Evolutionary conservation across 306 rosid species (phyloP), one percentile per base, ranked within the genome.

Genomic region (Dryas drummondii): DNA sequence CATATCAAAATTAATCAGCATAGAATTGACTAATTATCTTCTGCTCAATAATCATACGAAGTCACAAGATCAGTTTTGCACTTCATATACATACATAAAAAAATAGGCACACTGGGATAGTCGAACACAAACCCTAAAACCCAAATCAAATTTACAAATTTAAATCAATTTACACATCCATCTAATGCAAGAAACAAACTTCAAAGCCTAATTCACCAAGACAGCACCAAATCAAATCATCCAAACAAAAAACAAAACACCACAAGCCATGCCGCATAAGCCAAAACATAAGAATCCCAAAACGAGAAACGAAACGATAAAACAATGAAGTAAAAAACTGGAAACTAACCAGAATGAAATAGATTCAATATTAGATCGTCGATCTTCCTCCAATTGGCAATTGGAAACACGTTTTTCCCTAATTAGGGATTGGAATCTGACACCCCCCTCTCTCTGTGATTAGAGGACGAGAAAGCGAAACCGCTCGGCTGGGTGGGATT

Each of bases 341-440:
- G 9, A 62, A 41, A 62, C 62, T 61, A 49, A 74, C 78, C 78
- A 11, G 44, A 74, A 41, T 8, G 61, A 41, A 51, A 54, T 16
- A 42, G 55, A 66, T 66, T 66, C 54, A 46, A 66, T 66, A 37
- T 45, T 0, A 9, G 48, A 53, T 53, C 62, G 37, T 40, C 9
- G 50, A 40, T 53, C 60, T 32, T 50, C 49, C 47, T 37, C 73
- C 46, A 60, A 53, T 10, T 15, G 26, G 46, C 46, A 42, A 70
- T 11, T 12, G 62, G 52, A 70, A 16, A 7, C 14, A 1, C 5
- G 22, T 6, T 60, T 44, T 19, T 10, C 1, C 15, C 40, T 9
- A 63, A 50, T 12, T 19, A 6, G 53, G 75, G 66, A 55, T 56
- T 11, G 50, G 4, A 50, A 62, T 11, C 70, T 5, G 61, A 74